These are phyloP conservation scores for Clonostachys rosea DNA, from an alignment of 2,329 filamentous ascomycete genomes.

Conservation along the genomic window DNA sequence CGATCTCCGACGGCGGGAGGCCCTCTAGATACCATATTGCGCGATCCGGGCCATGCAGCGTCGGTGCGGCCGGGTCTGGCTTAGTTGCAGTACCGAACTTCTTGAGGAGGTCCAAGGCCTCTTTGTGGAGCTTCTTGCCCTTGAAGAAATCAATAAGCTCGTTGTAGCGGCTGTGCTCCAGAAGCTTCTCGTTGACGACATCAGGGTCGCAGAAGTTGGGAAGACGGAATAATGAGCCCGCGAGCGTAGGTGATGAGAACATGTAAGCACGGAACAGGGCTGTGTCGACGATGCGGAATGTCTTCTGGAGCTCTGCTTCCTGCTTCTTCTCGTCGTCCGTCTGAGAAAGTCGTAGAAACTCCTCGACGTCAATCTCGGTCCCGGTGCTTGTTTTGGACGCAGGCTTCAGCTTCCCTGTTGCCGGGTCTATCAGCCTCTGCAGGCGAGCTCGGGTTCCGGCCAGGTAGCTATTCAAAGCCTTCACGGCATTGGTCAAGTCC, in stretches of 20 bases:
- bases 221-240: slow-evolving; percentile 86
- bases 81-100: slow-evolving; percentile 67
- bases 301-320: slow-evolving; percentile 66
- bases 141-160: slow-evolving; percentile 97
- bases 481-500: slow-evolving; percentile 75
- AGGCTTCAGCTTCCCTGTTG: slow-evolving; percentile 56
- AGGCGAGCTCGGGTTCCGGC: slow-evolving; percentile 73
- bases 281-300: slow-evolving; percentile 85
- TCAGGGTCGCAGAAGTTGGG: slow-evolving; percentile 96
- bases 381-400: slow-evolving; percentile 37
- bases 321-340: slow-evolving; percentile 55
- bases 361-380: slow-evolving; percentile 35
- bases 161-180: slow-evolving; percentile 83
- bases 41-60: slow-evolving; percentile 73
- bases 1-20: slow-evolving; percentile 80
- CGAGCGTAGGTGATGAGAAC: slow-evolving; percentile 81
- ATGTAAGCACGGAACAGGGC: slow-evolving; percentile 93
- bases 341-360: slow-evolving; percentile 42
- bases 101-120: slow-evolving; percentile 76
- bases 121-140: slow-evolving; percentile 86
- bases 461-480: slow-evolving; percentile 81
- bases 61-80: slow-evolving; percentile 43
- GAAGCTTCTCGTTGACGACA: slow-evolving; percentile 88
- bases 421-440: slow-evolving; percentile 57
- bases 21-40: slow-evolving; percentile 90